Base-by-base conservation (phyloP, 352 stramenopile genomes). In the Pythium vanterpoolii region DNA sequence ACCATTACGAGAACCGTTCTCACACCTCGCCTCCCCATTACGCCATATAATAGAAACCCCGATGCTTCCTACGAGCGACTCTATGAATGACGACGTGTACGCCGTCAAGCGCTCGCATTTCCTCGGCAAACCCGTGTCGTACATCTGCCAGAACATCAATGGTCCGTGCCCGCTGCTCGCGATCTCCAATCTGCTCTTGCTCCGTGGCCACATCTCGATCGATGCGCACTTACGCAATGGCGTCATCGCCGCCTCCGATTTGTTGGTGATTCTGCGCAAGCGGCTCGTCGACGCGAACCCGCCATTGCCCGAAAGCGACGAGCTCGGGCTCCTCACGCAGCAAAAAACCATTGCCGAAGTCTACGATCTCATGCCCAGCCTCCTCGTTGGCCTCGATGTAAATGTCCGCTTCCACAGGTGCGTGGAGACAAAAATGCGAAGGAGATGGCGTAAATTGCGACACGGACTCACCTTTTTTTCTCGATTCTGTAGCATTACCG, bases 131-230 rank as follows among this genome's bases (percentile, higher is more conserved):
- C 49, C 66, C 26, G 76, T 96, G 56, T 56, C 62, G 10, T 98
- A 98, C 62, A 77, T 99, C 16, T 96, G 97, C 53, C 97, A 99
- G 77, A 99, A 98, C 75, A 79, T 97, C 69, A 99, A 99, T 76
- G 97, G 97, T 3, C 97, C 97, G 34, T 99, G 97, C 71, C 97
- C 97, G 34, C 81, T 99, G 19, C 74, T 99, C 21, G 96, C 96
- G 4, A 96, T 98, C 55, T 87, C 83, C 50, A 99, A 99, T 66
- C 87, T 97, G 38, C 74, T 99, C 23, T 68, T 99, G 26, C 83
- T 99, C 34, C 87, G 90, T 18, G 86, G 90, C 21, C 84, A 92
- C 19, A 77, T 99, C 18, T 58, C 58, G 16, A 72, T 99, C 16
- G 77, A 96, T 16, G 65, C 65, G 16, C 50, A 70, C 28, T 50